Evolutionary conservation across 768 basidiomycete genomes (phyloP).

Genomic region (Leccinellum rugosiceps): DNA sequence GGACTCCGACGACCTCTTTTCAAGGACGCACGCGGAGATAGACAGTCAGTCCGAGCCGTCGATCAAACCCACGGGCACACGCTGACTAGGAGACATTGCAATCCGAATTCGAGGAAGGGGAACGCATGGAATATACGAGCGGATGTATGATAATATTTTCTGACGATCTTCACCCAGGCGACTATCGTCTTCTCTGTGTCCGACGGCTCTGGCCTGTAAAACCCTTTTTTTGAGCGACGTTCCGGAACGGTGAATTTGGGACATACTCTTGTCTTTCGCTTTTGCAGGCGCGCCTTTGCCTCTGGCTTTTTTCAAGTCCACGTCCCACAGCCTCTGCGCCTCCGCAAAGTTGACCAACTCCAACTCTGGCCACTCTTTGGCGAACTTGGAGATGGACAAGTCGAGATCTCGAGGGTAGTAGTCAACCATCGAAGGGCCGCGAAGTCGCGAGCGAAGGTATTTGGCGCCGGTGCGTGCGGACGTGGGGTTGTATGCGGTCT

Average conservation of each 20-base stretch:
- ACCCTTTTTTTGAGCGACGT: background rate
- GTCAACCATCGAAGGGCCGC: slow-evolving; percentile 79
- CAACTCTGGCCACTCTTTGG: slow-evolving; percentile 50
- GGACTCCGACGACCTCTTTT: too few relatives aligned
- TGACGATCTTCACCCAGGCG: background rate
- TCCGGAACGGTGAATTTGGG: background rate
- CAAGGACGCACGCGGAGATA: too few relatives aligned
- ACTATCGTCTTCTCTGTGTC: slow-evolving; percentile 41
- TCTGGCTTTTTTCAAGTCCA: slow-evolving; percentile 64
- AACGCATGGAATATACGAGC: background rate
- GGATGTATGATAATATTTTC: background rate
- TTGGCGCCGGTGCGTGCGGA: slow-evolving; percentile 85
- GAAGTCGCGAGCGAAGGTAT: slow-evolving; percentile 78
- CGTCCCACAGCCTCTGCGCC: slow-evolving; percentile 63
- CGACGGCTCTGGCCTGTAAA: slow-evolving; percentile 51
- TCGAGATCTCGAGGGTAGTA: slow-evolving; percentile 75
- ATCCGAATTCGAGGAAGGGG: too few relatives aligned
- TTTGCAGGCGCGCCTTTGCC: slow-evolving; percentile 86
- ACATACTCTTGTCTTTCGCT: slow-evolving; percentile 64
- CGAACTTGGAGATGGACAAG: slow-evolving; percentile 51
- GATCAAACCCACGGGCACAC: too few relatives aligned
- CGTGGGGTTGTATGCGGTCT: slow-evolving; percentile 85
- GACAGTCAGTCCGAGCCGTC: too few relatives aligned
- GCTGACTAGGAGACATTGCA: too few relatives aligned
- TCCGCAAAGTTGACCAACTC: slow-evolving; percentile 66